A percentile compares a stretch with the other conserved stretches of the same genome.
These are phyloP conservation scores for Gossypium schwendimanii DNA, from an alignment of 441 rosid genomes.

Conservation along the genomic window DNA sequence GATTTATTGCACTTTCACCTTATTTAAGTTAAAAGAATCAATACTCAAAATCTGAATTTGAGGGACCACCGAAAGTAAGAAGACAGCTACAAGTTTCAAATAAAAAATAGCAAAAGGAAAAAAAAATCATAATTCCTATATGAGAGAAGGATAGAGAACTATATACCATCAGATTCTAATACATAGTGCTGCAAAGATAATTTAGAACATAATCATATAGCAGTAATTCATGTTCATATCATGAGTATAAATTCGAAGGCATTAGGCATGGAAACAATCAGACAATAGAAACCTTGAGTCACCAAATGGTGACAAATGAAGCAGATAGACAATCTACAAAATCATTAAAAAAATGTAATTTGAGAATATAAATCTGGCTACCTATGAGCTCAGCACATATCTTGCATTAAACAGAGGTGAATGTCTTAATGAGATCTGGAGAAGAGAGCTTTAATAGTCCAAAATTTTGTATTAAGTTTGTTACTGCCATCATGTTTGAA, in stretches of 20 bases:
- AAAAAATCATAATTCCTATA: neutral
- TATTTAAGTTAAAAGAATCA: neutral
- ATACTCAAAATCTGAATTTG: neutral
- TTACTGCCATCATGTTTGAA: neutral
- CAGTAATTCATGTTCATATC: neutral
- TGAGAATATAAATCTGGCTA: neutral
- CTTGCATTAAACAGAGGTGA: conserved; percentile 1
- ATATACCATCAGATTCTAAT: neutral
- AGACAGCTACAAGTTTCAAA: neutral
- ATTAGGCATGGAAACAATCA: neutral
- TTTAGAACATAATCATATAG: neutral
- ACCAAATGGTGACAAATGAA: neutral
- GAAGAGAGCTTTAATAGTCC: neutral
- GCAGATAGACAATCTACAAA: neutral
- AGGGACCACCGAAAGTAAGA: neutral
- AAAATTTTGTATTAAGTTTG: neutral
- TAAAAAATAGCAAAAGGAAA: neutral
- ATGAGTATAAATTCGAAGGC: neutral
- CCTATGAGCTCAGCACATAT: neutral
- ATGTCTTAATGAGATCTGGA: neutral
- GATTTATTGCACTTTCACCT: neutral
- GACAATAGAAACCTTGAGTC: conserved; percentile 4
- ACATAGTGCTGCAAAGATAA: neutral
- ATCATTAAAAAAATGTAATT: neutral
- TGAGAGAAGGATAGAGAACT: neutral